Percentiles rank a stretch among this genome's conserved stretches.
Conservation (phyloP, 2,329 filamentous ascomycete genomes). For the Triangularia setosa region DNA sequence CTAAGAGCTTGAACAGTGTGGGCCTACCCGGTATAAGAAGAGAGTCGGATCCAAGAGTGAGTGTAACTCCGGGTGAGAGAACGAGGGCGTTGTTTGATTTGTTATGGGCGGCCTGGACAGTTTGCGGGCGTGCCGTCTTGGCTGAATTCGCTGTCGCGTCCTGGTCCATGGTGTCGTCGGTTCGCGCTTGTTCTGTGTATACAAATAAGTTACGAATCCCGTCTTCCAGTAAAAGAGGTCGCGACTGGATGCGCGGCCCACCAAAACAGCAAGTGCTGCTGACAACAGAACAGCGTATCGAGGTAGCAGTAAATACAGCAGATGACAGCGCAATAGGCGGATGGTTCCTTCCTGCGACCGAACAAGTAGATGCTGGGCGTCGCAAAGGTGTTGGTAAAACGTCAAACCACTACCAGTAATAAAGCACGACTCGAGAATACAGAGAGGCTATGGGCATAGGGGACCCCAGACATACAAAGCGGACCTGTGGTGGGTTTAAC, state of each 20-base stretch:
- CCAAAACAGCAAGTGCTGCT: background rate
- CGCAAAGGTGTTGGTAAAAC: background rate
- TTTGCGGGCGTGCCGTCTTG: background rate
- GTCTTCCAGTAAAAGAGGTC: background rate
- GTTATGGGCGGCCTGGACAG: background rate
- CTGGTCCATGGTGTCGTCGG: background rate
- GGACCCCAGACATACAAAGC: background rate
- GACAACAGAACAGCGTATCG: background rate
- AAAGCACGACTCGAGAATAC: background rate
- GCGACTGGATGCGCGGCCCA: background rate
- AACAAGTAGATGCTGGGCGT: background rate
- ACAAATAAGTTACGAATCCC: background rate
- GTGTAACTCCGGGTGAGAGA: constrained; percentile 21
- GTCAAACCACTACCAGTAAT: background rate
- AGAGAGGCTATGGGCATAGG: background rate
- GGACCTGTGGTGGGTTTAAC: background rate
- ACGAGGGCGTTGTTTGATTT: constrained; percentile 13
- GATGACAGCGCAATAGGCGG: background rate
- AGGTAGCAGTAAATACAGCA: background rate
- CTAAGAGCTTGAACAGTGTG: background rate
- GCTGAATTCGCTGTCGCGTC: background rate
- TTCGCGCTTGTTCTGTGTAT: background rate
- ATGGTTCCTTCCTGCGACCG: background rate
- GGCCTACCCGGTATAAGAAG: constrained; percentile 22
- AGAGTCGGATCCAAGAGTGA: constrained; percentile 21